Evolutionary conservation across 306 rosid species (phyloP).

Genomic region (Citrullus colocynthis): DNA sequence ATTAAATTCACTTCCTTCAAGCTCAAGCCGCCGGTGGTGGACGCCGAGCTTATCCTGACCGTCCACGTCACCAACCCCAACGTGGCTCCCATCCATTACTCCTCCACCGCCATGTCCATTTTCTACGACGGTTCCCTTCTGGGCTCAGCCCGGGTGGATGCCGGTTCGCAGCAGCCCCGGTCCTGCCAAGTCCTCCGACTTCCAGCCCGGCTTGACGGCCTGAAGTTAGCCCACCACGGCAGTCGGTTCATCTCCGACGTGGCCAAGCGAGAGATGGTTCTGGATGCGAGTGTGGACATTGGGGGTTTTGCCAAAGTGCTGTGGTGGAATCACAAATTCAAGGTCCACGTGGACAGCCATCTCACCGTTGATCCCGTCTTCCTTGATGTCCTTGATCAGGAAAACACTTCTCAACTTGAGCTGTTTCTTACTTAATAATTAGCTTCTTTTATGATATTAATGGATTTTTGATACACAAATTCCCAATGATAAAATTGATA

Average conservation of each 20-base stretch:
- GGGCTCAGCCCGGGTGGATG: constrained; percentile 59
- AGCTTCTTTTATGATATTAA: no score
- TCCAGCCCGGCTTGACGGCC: constrained; percentile 55
- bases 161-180: constrained; percentile 60
- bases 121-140: constrained; percentile 67
- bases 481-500: no score
- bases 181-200: constrained; percentile 66
- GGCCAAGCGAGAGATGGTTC: constrained; percentile 58
- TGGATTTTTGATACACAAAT: not conserved
- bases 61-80: constrained; percentile 89
- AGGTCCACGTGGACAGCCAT: constrained; percentile 64
- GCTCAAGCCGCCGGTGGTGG: constrained; percentile 44
- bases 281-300: constrained; percentile 57
- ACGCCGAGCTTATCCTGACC: constrained; percentile 57
- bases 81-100: constrained; percentile 53
- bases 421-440: constrained; percentile 10
- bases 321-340: constrained; percentile 69
- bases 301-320: constrained; percentile 56
- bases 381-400: constrained; percentile 67
- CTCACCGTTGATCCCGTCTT: constrained; percentile 79
- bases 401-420: constrained; percentile 36
- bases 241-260: constrained; percentile 39
- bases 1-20: constrained; percentile 61
- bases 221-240: constrained; percentile 52
- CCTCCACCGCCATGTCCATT: constrained; percentile 77